Evolutionary conservation across 208 protist genomes (phyloP).

Genomic region (Porcisia hertigi): DNA sequence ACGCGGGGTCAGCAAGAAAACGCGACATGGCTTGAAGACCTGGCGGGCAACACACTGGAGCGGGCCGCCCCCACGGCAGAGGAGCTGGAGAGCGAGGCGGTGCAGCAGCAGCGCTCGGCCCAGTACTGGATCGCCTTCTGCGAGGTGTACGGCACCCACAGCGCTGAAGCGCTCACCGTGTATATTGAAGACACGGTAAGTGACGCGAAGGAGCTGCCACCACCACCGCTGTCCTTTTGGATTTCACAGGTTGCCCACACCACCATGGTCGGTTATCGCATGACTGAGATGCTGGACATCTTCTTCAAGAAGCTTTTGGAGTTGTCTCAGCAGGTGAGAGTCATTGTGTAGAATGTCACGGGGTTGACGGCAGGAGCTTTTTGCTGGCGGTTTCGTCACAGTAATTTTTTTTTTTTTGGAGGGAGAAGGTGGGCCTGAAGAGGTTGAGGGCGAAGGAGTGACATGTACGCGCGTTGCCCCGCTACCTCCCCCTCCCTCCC

Average conservation of each 20-base stretch:
- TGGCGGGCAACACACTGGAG: conserved; percentile 19
- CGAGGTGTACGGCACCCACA: conserved; percentile 76
- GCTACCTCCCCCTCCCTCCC: too few species aligned
- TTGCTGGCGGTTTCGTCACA: too few species aligned
- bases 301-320: conserved; percentile 59
- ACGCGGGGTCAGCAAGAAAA: conserved; percentile 23
- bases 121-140: conserved; percentile 79
- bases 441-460: too few species aligned
- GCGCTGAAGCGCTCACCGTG: conserved; percentile 48
- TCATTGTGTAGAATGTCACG: conserved; percentile 33
- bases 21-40: conserved; percentile 37
- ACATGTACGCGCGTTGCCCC: too few species aligned
- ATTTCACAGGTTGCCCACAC: conserved; percentile 39
- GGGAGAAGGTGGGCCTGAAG: neutral
- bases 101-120: conserved; percentile 44
- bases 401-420: neutral
- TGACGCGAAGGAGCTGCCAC: conserved; percentile 45
- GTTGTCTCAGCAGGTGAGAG: conserved; percentile 38
- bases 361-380: too few species aligned
- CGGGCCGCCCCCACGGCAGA: conserved; percentile 17
- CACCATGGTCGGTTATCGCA: conserved; percentile 50
- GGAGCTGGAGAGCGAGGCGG: conserved; percentile 37
- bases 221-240: conserved; percentile 58
- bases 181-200: conserved; percentile 53
- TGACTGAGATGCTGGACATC: conserved; percentile 41